Base-by-base conservation (phyloP, 495 filamentous ascomycete genomes). In the Daldinia decipiens region DNA sequence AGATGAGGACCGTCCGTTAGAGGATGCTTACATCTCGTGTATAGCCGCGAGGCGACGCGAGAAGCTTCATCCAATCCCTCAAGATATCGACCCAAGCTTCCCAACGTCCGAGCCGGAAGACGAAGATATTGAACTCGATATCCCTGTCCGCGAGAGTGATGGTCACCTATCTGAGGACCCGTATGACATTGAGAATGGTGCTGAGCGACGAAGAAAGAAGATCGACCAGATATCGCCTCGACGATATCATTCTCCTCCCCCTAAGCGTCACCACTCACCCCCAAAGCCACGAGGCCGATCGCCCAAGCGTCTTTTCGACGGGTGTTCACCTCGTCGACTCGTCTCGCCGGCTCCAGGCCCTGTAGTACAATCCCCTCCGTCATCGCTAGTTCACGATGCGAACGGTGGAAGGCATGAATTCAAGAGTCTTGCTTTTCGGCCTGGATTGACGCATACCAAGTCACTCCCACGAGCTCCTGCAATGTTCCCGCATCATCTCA, bases 71-170 rank as follows among this genome's bases (percentile, higher is more conserved):
- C 72, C 83, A 29, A 91, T 93, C 27, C 94, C 95, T 45, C 95
- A 98, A 71, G 96, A 99, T 71, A 98, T 99, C 66, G 95, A 99
- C 75, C 95, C 95, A 9, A 97, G 93, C 77, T 98, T 98, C 76
- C 95, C 95, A 0, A 93, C 93, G 7, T 97, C 94, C 1, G 95
- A 98, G 68, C 91, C 90, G 0, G 95, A 97, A 68, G 91, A 95
- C 64, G 91, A 92, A 34, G 86, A 94, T 8, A 87, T 91, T 26
- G 82, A 87, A 40, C 79, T 81, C 12, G 81, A 87, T 51, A 84
- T 87, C 9, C 84, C 83, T 40, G 79, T 79, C 12, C 74, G 78
- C 32, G 85, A 86, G 52, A 87, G 85, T 57, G 88, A 91, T 57
- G 83, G 87, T 19, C 73, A 87, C 64, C 50, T 85, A 29, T 89